A percentile compares a stretch with the other conserved stretches of the same genome.
Conservation (phyloP, 1,284 basidiomycete genomes). For the Ustanciosporium gigantosporum region DNA sequence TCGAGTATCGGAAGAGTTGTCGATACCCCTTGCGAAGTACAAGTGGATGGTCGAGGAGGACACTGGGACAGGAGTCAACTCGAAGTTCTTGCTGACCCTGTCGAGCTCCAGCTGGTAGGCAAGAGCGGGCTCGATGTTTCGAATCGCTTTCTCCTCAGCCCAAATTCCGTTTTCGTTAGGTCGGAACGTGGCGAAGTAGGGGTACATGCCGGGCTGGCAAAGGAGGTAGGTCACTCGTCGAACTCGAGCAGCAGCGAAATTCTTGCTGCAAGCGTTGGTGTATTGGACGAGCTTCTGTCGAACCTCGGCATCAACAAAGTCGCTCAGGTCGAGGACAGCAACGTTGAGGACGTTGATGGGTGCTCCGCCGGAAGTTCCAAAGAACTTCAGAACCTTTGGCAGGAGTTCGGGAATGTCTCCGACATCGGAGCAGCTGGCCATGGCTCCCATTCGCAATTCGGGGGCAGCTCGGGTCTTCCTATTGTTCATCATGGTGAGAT, state of each 20-base stretch:
- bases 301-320: slow-evolving; percentile 78
- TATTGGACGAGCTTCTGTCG: slow-evolving; percentile 74
- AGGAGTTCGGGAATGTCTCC: slow-evolving; percentile 49
- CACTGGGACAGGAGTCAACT: slow-evolving; percentile 75
- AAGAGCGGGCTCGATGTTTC: slow-evolving; percentile 96
- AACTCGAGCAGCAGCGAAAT: slow-evolving; percentile 76
- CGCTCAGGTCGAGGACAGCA: slow-evolving; percentile 67
- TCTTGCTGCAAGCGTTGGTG: slow-evolving; percentile 72
- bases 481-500: slow-evolving; percentile 49
- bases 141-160: slow-evolving; percentile 93
- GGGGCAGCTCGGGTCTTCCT: slow-evolving; percentile 30
- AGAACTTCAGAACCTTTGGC: slow-evolving; percentile 50
- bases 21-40: slow-evolving; percentile 90
- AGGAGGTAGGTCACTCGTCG: slow-evolving; percentile 90
- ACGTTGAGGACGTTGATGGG: slow-evolving; percentile 77
- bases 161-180: slow-evolving; percentile 70
- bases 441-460: slow-evolving; percentile 56
- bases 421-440: slow-evolving; percentile 55
- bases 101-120: slow-evolving; percentile 98
- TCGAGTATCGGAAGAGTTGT: slow-evolving; percentile 91
- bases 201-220: slow-evolving; percentile 88
- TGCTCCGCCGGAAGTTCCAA: slow-evolving; percentile 25
- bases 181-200: slow-evolving; percentile 91
- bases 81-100: slow-evolving; percentile 88
- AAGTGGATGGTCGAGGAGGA: slow-evolving; percentile 76